A percentile compares a stretch with the other conserved stretches of the same genome.
These are phyloP conservation scores for Aphanomyces cochlioides DNA, from an alignment of 352 stramenopile species.

Conservation along the genomic window DNA sequence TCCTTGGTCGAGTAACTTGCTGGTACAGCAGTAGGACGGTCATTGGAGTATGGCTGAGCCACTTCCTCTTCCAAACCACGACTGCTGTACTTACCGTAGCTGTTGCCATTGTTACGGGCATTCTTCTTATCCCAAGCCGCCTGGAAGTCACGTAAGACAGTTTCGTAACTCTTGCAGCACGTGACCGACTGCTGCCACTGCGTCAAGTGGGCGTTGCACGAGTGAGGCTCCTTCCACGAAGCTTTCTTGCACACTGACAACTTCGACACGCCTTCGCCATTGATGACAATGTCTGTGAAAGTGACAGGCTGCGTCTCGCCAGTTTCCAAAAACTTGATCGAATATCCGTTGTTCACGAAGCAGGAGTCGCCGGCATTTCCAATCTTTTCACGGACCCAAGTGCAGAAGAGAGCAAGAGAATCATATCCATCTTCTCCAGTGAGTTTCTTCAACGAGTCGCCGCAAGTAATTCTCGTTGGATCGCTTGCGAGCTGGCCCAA, in stretches of 20 bases:
- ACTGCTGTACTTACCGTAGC: background rate
- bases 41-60: background rate
- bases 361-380: background rate
- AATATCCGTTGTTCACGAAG: background rate
- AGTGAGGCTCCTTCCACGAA: constrained; percentile 6
- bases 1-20: background rate
- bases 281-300: background rate
- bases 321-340: constrained; percentile 12
- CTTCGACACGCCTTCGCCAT: background rate
- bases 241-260: background rate
- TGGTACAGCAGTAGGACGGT: background rate
- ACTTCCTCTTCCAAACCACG: background rate
- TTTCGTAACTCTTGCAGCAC: constrained; percentile 21
- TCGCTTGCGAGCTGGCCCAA: background rate
- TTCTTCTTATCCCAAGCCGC: background rate
- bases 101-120: background rate
- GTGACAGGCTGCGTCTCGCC: constrained; percentile 3
- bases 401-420: background rate
- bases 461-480: background rate
- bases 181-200: background rate
- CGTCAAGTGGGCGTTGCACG: constrained; percentile 18
- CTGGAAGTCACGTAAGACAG: background rate
- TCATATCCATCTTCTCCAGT: background rate
- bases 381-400: background rate
- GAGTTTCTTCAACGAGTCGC: background rate